Conservation (phyloP, 805 yeast species). For the Lachancea lanzarotensis region DNA sequence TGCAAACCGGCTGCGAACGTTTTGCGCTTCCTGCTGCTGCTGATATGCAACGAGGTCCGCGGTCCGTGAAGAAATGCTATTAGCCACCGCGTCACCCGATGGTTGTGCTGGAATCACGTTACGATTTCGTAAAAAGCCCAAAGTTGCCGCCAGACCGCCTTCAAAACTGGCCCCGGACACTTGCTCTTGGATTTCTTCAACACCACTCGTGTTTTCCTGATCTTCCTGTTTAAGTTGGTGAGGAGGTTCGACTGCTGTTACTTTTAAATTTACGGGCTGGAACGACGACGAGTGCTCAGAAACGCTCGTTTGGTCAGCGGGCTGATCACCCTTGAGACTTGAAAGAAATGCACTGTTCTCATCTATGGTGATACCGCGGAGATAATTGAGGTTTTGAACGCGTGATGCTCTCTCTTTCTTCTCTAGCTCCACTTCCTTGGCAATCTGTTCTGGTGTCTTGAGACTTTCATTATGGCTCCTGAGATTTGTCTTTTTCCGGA, state of each 20-base stretch:
- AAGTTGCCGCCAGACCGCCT: conserved; percentile 28
- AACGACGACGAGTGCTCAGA: not conserved
- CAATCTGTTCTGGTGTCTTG: conserved; percentile 25
- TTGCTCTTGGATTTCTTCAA: not conserved
- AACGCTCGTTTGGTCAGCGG: not conserved
- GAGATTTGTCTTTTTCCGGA: conserved; percentile 26
- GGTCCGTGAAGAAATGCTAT: not conserved
- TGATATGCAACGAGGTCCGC: conserved; percentile 5
- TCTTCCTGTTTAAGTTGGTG: not conserved
- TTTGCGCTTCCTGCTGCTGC: conserved; percentile 10
- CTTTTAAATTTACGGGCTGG: conserved; percentile 1
- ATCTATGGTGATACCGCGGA: conserved; percentile 33
- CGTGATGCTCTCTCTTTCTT: conserved; percentile 18
- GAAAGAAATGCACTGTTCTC: conserved; percentile 33
- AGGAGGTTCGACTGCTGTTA: not conserved
- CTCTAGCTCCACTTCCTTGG: conserved; percentile 34
- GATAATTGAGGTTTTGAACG: conserved; percentile 15
- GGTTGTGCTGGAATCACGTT: conserved; percentile 8
- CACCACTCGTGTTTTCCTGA: not conserved
- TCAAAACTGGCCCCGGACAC: conserved; percentile 16
- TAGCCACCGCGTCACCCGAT: not conserved
- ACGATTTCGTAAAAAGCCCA: conserved; percentile 19
- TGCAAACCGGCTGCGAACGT: conserved; percentile 14
- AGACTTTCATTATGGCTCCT: conserved; percentile 29
- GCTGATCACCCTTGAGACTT: conserved; percentile 13